Evolutionary conservation across 345 rosid species (phyloP).

Genomic region (Orychophragmus violaceus): DNA sequence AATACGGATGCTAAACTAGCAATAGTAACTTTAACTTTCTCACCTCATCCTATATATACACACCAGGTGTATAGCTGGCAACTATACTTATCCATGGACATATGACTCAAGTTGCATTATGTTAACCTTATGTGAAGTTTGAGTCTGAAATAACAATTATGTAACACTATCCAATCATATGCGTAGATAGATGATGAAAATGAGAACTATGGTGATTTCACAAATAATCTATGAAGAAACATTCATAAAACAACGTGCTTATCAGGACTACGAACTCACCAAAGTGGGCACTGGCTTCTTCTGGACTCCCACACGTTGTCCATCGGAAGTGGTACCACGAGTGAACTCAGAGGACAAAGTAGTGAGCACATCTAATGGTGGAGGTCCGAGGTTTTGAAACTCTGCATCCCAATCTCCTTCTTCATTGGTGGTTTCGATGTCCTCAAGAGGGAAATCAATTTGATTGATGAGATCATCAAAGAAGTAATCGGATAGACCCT

Average conservation of each 20-base stretch:
- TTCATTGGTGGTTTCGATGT: constrained; percentile 37
- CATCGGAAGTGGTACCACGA: constrained; percentile 17
- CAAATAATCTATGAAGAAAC: not conserved
- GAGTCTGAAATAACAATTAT: too few relatives aligned
- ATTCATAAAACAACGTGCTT: too few relatives aligned
- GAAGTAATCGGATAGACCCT: constrained; percentile 50
- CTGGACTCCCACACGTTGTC: constrained; percentile 10
- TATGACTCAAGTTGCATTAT: too few relatives aligned
- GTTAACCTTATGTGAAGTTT: too few relatives aligned
- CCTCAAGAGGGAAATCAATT: constrained; percentile 45
- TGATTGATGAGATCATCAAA: constrained; percentile 53
- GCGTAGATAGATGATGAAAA: not conserved
- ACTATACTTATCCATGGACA: not conserved
- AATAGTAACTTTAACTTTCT: not conserved
- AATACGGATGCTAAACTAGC: not conserved
- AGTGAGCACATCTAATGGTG: constrained; percentile 43
- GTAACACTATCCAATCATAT: not conserved
- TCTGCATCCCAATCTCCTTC: constrained; percentile 60
- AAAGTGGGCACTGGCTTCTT: constrained; percentile 10
- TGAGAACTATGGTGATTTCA: not conserved
- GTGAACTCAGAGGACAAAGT: constrained; percentile 39
- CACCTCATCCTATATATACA: not conserved
- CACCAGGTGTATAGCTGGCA: not conserved
- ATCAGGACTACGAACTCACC: constrained; percentile 38
- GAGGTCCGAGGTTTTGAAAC: constrained; percentile 56